Base-by-base conservation (phyloP, 2,329 filamentous ascomycete species). In the Alternaria gaisen region DNA sequence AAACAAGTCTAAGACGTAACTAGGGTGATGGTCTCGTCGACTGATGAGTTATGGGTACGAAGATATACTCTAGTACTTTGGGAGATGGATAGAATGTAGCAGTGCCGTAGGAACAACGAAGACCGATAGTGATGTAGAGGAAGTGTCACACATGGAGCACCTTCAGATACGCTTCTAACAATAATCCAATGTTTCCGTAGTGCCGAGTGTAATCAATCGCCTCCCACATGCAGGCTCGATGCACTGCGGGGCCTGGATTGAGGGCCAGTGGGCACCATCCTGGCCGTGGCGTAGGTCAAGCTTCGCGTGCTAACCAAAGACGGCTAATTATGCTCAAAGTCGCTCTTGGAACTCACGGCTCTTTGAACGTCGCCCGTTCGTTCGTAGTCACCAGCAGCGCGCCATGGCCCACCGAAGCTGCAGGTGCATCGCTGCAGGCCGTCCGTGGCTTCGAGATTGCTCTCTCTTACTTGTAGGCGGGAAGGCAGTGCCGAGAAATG, bases 271-370 rank as follows among this genome's bases (percentile, higher is more conserved):
- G 48, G 38, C 60, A 61, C 57, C 46, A 24, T 53, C 46, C 36
- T 53, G 50, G 55, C 34, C 18, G 59, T 66, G 65, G 67, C 65
- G 65, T 59, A 43, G 47, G 40, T 50, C 36, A 65, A 65, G 65
- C 65, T 60, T 65, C 52, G n/a, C 14, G 16, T 34, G 22, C 69
- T 71, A 69, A 44, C 70, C 69, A 7, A 10, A 69, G 64, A 47
- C 58, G 63, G 70, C 55, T 69, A 70, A 72, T 63, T 69, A 18
- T 72, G 70, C 70, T 72, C 70, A 72, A 72, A 71, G 66, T 66
- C 58, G 61, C 70, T 71, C 70, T 43, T 66, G 54, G 53, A 38
- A 20, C 42, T 32, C 40, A 65, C 63, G 60, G 60, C 53, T 64
- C 61, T 62, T 57, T 55, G 51, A 56, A 66, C 58, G 53, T 63